Evolutionary conservation across 1,139 yeast species (phyloP).

Genomic region (Pichia cactophila): DNA sequence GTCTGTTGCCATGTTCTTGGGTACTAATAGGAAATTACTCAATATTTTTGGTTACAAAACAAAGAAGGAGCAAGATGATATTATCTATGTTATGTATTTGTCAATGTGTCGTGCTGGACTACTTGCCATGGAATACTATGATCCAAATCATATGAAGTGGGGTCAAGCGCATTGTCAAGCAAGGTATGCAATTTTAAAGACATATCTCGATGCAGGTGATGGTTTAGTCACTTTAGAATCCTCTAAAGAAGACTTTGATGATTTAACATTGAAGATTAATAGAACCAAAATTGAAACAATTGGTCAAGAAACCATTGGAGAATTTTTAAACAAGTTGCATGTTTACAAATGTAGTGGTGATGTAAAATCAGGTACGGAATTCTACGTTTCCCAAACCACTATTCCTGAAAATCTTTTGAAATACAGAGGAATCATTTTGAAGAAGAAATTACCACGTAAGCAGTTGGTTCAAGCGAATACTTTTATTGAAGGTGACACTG

Average conservation of each 20-base stretch:
- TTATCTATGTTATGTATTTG: slow-evolving; percentile 59
- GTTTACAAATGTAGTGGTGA: slow-evolving; percentile 74
- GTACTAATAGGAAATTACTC: slow-evolving; percentile 59
- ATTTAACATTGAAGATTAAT: slow-evolving; percentile 54
- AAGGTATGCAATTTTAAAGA: slow-evolving; percentile 73
- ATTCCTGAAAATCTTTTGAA: slow-evolving; percentile 58
- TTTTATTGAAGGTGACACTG: slow-evolving; percentile 34
- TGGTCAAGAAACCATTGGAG: slow-evolving; percentile 70
- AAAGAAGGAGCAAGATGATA: slow-evolving; percentile 52
- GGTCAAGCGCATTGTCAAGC: slow-evolving; percentile 98
- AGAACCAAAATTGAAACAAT: slow-evolving; percentile 51
- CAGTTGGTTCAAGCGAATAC: slow-evolving; percentile 83
- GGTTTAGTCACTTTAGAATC: slow-evolving; percentile 48
- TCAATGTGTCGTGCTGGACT: slow-evolving; percentile 88
- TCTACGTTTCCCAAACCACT: slow-evolving; percentile 57
- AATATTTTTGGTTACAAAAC: slow-evolving; percentile 63
- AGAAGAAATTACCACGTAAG: slow-evolving; percentile 72
- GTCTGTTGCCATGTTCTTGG: slow-evolving; percentile 74
- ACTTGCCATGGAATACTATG: slow-evolving; percentile 78
- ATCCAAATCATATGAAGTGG: slow-evolving; percentile 74
- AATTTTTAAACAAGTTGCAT: slow-evolving; percentile 64
- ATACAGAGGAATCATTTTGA: slow-evolving; percentile 60
- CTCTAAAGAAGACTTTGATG: slow-evolving; percentile 43
- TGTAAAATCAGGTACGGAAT: slow-evolving; percentile 51
- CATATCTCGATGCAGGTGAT: slow-evolving; percentile 61